Base-by-base conservation (phyloP, 371 early-diverging fungal genomes). In the Rhizopus arrhizus region DNA sequence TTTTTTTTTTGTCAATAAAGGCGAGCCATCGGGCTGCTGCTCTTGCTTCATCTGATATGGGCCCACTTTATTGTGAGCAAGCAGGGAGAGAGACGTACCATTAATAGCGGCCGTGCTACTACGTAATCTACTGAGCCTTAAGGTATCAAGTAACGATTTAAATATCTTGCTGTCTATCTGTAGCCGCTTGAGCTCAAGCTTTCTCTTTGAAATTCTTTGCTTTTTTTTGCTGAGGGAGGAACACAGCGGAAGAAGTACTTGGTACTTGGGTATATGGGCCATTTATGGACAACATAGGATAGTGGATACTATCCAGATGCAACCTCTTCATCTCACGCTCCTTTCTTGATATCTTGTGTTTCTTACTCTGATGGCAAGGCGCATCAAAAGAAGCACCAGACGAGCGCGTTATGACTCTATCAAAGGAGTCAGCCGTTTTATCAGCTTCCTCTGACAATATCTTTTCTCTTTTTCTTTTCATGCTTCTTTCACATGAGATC, bases 401-500 rank as follows among this genome's bases (percentile, higher is more conserved):
- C 29, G 36, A 31, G 4, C 52, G 46, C 11, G 48, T 12, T 32
- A 11, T 47, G 3, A 48, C 13, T 9, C 49, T 46, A 5, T 58
- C 58, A 42, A 61, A 61, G 2, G 53, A 15, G 6, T 42, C 35
- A 10, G 12, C 29, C 8, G 47, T 33, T 3, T 31, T 16, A 11
- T 57, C 53, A 4, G 46, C n/a, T 28, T 66, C 66, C 6, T 52
- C 35, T 28, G 36, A 47, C n/a, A 58, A 31, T 4, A 47, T 45
- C 7, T 51, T 28, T n/a, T 52, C 41, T 13, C 29, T 51, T 31
- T 61, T 58, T n/a, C 40, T 41, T 5, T 34, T 8, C 4, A 48
- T 41, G 5, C 66, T 57, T 53, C 66, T 46, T 3, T 57, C 50
- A 58, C 57, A 61, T 3, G 66, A 66, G 4, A 66, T 32, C 2